phyloP scores from a whole-genome alignment of 129 eudicot genomes.

The Tanacetum coccineum region DNA sequence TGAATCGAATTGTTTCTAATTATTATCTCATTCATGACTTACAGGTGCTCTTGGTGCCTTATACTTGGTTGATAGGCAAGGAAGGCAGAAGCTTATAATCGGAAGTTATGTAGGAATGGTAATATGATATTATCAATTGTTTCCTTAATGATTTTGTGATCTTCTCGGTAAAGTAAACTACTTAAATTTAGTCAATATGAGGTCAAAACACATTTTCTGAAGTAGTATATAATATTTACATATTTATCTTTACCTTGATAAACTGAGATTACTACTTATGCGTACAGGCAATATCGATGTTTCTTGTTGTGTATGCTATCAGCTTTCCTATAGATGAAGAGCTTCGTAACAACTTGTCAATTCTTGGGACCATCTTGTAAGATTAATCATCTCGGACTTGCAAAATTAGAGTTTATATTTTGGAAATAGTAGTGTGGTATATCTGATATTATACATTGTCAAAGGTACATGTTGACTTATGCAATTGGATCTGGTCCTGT shows the following conservation, averaged over 20 bases:
- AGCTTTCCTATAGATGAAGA: constrained; percentile 61
- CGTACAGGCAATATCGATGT: constrained; percentile 71
- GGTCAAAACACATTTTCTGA: not conserved
- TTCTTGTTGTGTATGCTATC: constrained; percentile 59
- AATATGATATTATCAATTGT: constrained; percentile 5
- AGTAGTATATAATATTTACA: not conserved
- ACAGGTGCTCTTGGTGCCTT: constrained; percentile 77
- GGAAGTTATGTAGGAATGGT: constrained; percentile 94
- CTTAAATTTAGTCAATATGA: not conserved
- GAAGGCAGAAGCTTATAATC: constrained; percentile 67
- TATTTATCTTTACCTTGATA: not conserved
- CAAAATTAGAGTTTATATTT: not conserved
- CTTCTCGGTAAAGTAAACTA: not conserved
- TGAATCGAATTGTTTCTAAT: constrained; percentile 1
- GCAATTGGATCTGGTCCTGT: constrained; percentile 91
- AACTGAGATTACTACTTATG: constrained; percentile 12
- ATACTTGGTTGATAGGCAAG: constrained; percentile 74
- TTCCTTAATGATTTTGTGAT: not conserved
- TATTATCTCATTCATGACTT: constrained; percentile 21
- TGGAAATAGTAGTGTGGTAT: not conserved
- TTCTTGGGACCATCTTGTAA: constrained; percentile 78
- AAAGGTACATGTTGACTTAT: constrained; percentile 70
- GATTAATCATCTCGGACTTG: constrained; percentile 16
- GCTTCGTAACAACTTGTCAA: constrained; percentile 64
- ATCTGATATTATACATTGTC: constrained; percentile 11